Evolutionary conservation across 1,284 basidiomycete species (phyloP).

Genomic region (Nidula niveotomentosa): DNA sequence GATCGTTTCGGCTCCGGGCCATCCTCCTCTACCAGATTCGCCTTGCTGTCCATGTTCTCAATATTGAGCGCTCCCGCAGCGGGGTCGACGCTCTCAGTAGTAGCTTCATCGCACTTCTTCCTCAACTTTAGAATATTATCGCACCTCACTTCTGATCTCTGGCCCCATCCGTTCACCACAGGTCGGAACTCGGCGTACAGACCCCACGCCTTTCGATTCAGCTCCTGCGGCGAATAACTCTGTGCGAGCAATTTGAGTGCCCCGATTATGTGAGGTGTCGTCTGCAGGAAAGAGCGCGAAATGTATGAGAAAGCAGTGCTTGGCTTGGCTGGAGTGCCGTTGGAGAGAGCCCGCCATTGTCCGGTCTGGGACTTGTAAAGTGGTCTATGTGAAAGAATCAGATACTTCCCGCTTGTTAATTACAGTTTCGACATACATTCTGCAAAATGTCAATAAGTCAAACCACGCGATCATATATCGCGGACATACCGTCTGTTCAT

Average conservation of each 20-base stretch:
- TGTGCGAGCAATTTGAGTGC: constrained; percentile 77
- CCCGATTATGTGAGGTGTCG: constrained; percentile 75
- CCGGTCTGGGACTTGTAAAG: constrained; percentile 71
- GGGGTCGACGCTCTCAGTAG: neutral
- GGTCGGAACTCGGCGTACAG: constrained; percentile 82
- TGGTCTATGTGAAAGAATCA: constrained; percentile 49
- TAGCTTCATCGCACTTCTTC: constrained; percentile 20
- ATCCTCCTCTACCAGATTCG: neutral
- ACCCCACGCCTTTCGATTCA: constrained; percentile 69
- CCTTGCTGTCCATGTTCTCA: neutral
- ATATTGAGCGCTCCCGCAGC: too few species aligned
- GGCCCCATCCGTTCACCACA: constrained; percentile 71
- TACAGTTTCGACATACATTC: constrained; percentile 44
- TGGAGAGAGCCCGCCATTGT: constrained; percentile 82
- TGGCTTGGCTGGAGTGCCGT: constrained; percentile 73
- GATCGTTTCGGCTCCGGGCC: neutral
- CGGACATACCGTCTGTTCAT: constrained; percentile 78
- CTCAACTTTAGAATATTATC: constrained; percentile 57
- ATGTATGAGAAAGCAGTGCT: constrained; percentile 80
- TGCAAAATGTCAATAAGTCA: constrained; percentile 18
- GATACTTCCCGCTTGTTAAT: neutral
- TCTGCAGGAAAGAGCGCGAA: constrained; percentile 76
- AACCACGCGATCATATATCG: neutral
- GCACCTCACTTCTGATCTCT: constrained; percentile 66
- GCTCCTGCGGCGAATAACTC: constrained; percentile 63